Conservation (phyloP, 177 flowering plant species). For the Vitis hybrid region DNA sequence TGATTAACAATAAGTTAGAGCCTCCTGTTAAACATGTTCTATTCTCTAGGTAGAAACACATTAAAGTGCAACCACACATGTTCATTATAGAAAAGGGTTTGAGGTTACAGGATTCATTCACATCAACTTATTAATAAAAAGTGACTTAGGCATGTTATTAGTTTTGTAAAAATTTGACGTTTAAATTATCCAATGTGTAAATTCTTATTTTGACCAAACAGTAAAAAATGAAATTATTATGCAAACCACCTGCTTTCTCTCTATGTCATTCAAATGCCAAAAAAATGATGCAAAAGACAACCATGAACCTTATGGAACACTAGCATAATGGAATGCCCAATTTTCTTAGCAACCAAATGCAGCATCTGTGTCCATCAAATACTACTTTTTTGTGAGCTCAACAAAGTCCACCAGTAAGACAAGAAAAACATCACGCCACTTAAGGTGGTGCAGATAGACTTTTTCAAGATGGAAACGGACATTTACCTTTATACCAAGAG, state of each 20-base stretch:
- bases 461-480: background rate
- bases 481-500: constrained; percentile 37
- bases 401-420: background rate
- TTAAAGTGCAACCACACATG: too few relatives aligned
- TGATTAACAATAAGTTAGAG: too few relatives aligned
- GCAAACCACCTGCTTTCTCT: background rate
- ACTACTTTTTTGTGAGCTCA: background rate
- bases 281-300: background rate
- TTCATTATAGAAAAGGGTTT: too few relatives aligned
- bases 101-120: too few relatives aligned
- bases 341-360: background rate
- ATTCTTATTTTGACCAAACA: background rate
- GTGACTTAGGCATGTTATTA: too few relatives aligned
- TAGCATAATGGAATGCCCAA: background rate
- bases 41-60: too few relatives aligned
- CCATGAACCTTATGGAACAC: background rate
- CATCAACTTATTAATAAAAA: too few relatives aligned
- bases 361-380: background rate
- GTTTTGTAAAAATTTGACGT: too few relatives aligned
- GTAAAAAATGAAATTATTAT: background rate
- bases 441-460: too few relatives aligned
- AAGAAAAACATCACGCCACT: too few relatives aligned
- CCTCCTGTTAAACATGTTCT: too few relatives aligned
- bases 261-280: background rate
- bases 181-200: too few relatives aligned